Percentiles rank a stretch among this genome's conserved stretches.
Conservation (phyloP, 208 protist genomes). For the Zelonia costaricensis region DNA sequence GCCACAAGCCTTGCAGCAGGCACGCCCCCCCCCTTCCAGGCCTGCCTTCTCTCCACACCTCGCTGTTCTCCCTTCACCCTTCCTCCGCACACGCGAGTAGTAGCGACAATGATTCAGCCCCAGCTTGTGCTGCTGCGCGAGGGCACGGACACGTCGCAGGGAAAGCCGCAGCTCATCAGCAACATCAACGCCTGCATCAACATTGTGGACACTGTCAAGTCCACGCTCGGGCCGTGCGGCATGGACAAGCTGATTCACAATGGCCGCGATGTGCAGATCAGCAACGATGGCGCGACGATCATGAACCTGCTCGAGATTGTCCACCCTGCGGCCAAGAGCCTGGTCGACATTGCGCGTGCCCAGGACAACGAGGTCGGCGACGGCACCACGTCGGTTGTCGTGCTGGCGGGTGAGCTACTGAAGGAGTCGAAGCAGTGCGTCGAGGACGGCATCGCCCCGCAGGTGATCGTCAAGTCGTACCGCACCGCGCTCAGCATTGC, state of each 20-base stretch:
- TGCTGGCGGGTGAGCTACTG: constrained; percentile 99
- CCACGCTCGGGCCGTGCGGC: constrained; percentile 98
- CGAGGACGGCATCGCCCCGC: constrained; percentile 99
- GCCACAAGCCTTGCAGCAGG: too few species aligned
- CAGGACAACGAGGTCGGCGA: constrained; percentile 99
- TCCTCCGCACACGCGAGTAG: neutral
- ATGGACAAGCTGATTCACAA: constrained; percentile 99
- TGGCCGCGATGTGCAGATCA: constrained; percentile 96
- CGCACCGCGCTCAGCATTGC: constrained; percentile 80
- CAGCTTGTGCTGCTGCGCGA: constrained; percentile 99
- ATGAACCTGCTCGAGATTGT: constrained; percentile 99
- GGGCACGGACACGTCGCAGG: constrained; percentile 99
- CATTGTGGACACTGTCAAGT: constrained; percentile 95
- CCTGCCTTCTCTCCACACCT: neutral
- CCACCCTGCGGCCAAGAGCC: constrained; percentile 98
- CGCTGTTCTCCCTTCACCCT: constrained; percentile 13
- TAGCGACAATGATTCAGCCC: constrained; percentile 92
- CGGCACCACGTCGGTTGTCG: constrained; percentile 99
- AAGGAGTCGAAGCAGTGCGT: constrained; percentile 98
- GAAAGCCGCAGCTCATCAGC: constrained; percentile 98
- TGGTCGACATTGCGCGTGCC: constrained; percentile 99
- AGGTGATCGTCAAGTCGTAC: constrained; percentile 98
- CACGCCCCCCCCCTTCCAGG: too few species aligned
- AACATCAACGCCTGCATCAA: constrained; percentile 99
- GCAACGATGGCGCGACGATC: constrained; percentile 99